A percentile compares a stretch with the other conserved stretches of the same genome.
These are phyloP conservation scores for Petunia secreta DNA, from an alignment of 257 asterid species.

Conservation along the genomic window DNA sequence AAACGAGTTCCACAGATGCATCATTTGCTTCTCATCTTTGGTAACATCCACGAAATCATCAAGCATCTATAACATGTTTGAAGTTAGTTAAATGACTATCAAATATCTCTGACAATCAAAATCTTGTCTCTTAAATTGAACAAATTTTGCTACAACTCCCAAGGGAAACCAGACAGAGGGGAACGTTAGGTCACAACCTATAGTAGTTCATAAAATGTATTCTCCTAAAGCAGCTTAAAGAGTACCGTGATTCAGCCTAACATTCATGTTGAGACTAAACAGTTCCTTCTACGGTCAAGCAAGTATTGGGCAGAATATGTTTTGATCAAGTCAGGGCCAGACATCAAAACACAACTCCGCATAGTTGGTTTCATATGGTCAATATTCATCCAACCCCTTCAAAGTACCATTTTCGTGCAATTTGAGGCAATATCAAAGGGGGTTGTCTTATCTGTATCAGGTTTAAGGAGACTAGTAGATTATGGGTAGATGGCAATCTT, in stretches of 20 bases:
- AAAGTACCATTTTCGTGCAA: slow-evolving; percentile 1
- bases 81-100: background rate
- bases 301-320: background rate
- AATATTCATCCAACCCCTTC: slow-evolving; percentile 8
- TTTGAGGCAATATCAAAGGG: background rate
- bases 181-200: background rate
- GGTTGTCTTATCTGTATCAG: background rate
- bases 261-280: background rate
- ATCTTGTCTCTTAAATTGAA: slow-evolving; percentile 12
- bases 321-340: background rate
- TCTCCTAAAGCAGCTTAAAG: background rate
- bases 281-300: background rate
- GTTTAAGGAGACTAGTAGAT: background rate
- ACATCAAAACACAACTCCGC: background rate
- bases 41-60: slow-evolving; percentile 99
- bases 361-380: background rate
- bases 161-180: slow-evolving; percentile 7
- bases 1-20: slow-evolving; percentile 99
- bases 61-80: slow-evolving; percentile 70
- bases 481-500: background rate
- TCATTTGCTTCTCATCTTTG: slow-evolving; percentile 86
- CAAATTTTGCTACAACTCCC: background rate
- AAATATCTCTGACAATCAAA: background rate
- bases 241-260: background rate
- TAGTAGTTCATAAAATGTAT: background rate